A percentile compares a stretch with the other conserved stretches of the same genome.
Conservation (phyloP, 345 rosid genomes). For the Aethionema arabicum region DNA sequence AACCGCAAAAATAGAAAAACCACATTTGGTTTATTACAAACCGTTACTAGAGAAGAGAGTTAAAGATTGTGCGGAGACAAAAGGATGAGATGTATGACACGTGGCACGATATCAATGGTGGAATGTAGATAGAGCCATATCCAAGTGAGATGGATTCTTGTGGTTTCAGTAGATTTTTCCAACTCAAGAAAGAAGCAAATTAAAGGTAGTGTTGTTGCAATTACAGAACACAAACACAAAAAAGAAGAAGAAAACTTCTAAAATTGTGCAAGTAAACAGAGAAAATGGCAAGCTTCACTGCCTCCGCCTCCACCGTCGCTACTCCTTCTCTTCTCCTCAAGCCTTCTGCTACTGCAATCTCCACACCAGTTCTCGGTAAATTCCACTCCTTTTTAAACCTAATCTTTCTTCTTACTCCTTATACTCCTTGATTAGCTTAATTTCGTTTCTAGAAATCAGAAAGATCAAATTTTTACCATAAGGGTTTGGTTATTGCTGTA, state of each 20-base stretch:
- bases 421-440: neutral
- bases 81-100: conserved; percentile 49
- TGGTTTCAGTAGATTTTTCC: conserved; percentile 23
- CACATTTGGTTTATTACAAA: neutral
- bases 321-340: conserved; percentile 47
- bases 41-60: conserved; percentile 19
- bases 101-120: conserved; percentile 60
- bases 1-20: neutral
- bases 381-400: neutral
- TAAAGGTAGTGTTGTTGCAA: conserved; percentile 6
- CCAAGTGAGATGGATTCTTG: conserved; percentile 39
- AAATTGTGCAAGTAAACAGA: conserved; percentile 8
- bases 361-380: conserved; percentile 66
- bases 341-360: conserved; percentile 39
- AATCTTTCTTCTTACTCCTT: conserved; percentile 9
- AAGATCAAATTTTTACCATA: neutral
- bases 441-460: conserved; percentile 18
- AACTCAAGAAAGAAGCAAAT: conserved; percentile 23
- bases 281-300: conserved; percentile 43
- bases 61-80: conserved; percentile 39
- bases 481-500: neutral
- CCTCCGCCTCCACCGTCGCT: conserved; percentile 52
- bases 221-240: conserved; percentile 10
- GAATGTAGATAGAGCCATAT: conserved; percentile 57
- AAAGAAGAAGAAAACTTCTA: conserved; percentile 40